Base-by-base conservation (phyloP, 2,329 filamentous ascomycete genomes). In the Purpureocillium takamizusanense region DNA sequence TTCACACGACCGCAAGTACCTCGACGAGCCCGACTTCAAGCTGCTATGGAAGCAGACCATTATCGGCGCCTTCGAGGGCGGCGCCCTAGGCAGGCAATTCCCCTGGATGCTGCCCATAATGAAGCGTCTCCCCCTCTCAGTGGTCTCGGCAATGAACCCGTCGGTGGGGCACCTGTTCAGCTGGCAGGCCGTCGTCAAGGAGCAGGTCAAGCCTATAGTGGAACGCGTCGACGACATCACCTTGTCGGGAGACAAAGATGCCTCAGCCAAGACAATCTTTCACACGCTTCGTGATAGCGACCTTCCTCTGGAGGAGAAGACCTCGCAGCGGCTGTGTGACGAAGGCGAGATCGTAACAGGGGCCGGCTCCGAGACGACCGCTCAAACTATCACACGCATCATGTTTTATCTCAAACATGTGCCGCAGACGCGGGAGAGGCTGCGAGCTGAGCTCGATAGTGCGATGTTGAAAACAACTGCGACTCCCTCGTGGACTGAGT, bases 21-120 rank as follows among this genome's bases (percentile, higher is more conserved):
- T 62, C 13, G 58, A 62, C 37, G 41, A 51, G 28, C 46, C 47
- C 4, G 51, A 55, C 38, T 54, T 55, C 39, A 41, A 41, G 27
- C 44, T 44, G 15, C 11, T 34, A 12, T 51, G 45, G 46, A 48
- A 45, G 35, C 25, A 48, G 18, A 46, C 41, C 14, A 33, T 51
- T 23, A 37, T 46, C 10, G 45, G 38, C 4, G 46, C 40, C 9
- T 41, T 45, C n/a, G 41, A 48, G 34, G 41, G 42, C 31, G 42
- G 43, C 14, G 42, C 46, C 1, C 5, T 47, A 11, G 42, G 36
- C 0, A 35, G 43, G 4, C 47, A 49, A 16, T 44, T 48, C 25
- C 37, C 47, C 4, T 47, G 42, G 40, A 36, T 46, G 42, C 28
- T 49, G n/a, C 43, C 43, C 7, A 18, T 48, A 21, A 43, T 46